A percentile compares a stretch with the other conserved stretches of the same genome.
phyloP scores from a whole-genome alignment of 768 basidiomycete genomes.

The Naganishia kalamii region DNA sequence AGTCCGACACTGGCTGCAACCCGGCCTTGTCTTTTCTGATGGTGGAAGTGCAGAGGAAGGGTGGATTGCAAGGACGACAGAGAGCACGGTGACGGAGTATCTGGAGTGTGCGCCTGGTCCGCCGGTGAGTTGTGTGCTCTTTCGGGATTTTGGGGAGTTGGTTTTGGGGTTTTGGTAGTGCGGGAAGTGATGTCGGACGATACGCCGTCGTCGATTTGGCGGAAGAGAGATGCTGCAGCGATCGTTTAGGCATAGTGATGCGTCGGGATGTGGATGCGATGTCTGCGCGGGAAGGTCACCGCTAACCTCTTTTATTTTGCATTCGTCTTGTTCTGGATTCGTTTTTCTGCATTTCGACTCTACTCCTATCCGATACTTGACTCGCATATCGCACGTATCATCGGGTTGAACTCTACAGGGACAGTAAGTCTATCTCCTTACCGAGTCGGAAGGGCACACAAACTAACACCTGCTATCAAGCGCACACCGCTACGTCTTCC shows the following conservation, averaged over 20 bases:
- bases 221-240: no score
- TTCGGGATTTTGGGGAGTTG: no score
- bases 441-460: neutral
- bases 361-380: neutral
- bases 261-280: no score
- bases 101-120: constrained; percentile 19
- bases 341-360: neutral
- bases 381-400: neutral
- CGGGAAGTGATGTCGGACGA: neutral
- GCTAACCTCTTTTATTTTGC: no score
- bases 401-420: neutral
- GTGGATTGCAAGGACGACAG: neutral
- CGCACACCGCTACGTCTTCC: constrained; percentile 15
- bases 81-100: constrained; percentile 18
- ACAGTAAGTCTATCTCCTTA: neutral
- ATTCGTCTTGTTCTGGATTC: no score
- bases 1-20: constrained; percentile 14
- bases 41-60: neutral
- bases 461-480: neutral
- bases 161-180: neutral
- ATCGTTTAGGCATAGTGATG: no score
- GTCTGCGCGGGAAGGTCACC: no score
- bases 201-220: no score
- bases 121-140: constrained; percentile 16
- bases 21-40: neutral